Evolutionary conservation across 2,329 filamentous ascomycete genomes (phyloP).

Genomic region (Ambrosiella cleistominuta): DNA sequence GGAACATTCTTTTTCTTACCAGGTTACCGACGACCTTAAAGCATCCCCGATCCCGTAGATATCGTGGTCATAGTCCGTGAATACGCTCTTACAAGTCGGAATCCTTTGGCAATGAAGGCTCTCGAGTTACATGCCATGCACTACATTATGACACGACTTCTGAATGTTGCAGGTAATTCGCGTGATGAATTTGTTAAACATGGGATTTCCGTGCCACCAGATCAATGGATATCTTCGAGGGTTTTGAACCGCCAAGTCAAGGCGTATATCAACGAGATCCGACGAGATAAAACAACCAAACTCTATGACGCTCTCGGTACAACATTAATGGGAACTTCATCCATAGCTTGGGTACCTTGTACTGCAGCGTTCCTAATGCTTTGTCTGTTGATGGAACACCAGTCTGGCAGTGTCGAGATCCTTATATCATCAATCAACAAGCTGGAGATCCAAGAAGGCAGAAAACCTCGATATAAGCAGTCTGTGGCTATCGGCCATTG

Average conservation of each 20-base stretch:
- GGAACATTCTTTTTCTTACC: slow-evolving; percentile 31
- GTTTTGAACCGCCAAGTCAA: slow-evolving; percentile 40
- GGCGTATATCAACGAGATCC: slow-evolving; percentile 27
- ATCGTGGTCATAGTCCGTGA: slow-evolving; percentile 30
- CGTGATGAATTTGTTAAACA: slow-evolving; percentile 22
- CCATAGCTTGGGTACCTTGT: slow-evolving; percentile 35
- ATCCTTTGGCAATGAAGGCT: slow-evolving; percentile 33
- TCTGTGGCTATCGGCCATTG: slow-evolving; percentile 21
- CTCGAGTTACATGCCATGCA: slow-evolving; percentile 39
- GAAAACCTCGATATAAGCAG: neutral
- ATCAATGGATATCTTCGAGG: slow-evolving; percentile 31
- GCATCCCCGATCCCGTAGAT: slow-evolving; percentile 29
- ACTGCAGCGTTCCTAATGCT: slow-evolving; percentile 38
- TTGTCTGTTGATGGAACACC: slow-evolving; percentile 40
- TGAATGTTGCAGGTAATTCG: slow-evolving; percentile 26
- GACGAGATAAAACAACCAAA: neutral
- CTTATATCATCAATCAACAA: neutral
- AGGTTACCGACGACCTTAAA: slow-evolving; percentile 30
- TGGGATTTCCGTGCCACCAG: slow-evolving; percentile 14
- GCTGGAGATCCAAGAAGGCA: too few species aligned
- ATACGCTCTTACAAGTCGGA: slow-evolving; percentile 24
- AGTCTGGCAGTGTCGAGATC: slow-evolving; percentile 33
- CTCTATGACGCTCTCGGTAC: neutral
- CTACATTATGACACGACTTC: slow-evolving; percentile 37
- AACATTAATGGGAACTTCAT: neutral